Percentiles rank a stretch among this genome's conserved stretches.
Evolutionary conservation across 495 filamentous ascomycete genomes (phyloP).

Genomic region (Coniosporium apollinis): DNA sequence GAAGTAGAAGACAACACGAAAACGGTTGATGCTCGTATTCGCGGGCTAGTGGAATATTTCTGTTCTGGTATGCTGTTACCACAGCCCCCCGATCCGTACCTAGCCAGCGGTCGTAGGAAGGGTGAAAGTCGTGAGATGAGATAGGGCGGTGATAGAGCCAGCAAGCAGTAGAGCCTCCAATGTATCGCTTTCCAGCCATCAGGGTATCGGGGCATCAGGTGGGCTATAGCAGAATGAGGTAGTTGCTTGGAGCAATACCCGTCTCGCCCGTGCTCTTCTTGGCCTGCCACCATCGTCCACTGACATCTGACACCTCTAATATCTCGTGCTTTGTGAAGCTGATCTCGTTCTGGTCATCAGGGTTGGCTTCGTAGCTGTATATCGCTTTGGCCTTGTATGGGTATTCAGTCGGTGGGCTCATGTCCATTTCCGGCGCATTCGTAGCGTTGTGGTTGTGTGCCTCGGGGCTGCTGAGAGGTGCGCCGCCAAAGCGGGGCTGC

Average conservation of each 20-base stretch:
- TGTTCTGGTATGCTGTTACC: too few relatives aligned
- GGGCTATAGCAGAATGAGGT: slow-evolving; percentile 86
- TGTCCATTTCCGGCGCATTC: slow-evolving; percentile 2
- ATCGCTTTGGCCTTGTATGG: slow-evolving; percentile 96
- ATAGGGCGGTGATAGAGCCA: too few relatives aligned
- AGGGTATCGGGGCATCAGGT: too few relatives aligned
- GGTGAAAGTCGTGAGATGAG: too few relatives aligned
- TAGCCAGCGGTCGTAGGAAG: too few relatives aligned
- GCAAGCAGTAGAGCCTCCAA: too few relatives aligned
- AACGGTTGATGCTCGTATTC: too few relatives aligned
- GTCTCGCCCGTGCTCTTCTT: slow-evolving; percentile 89
- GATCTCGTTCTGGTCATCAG: slow-evolving; percentile 95
- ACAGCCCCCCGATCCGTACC: too few relatives aligned
- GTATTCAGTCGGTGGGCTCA: slow-evolving; percentile 76
- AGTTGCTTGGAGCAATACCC: slow-evolving; percentile 94
- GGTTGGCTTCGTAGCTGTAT: slow-evolving; percentile 96
- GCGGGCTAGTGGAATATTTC: too few relatives aligned
- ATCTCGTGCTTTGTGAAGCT: slow-evolving; percentile 94
- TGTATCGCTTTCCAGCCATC: too few relatives aligned
- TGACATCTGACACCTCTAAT: slow-evolving; percentile 91
- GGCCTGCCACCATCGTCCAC: slow-evolving; percentile 97
- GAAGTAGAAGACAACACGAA: too few relatives aligned
- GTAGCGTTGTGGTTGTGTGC: slow-evolving; percentile 1
- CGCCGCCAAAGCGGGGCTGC: slow-evolving; percentile 36
- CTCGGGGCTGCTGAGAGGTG: not conserved